phyloP scores from a whole-genome alignment of 495 filamentous ascomycete genomes.

The Amorphotheca resinae region DNA sequence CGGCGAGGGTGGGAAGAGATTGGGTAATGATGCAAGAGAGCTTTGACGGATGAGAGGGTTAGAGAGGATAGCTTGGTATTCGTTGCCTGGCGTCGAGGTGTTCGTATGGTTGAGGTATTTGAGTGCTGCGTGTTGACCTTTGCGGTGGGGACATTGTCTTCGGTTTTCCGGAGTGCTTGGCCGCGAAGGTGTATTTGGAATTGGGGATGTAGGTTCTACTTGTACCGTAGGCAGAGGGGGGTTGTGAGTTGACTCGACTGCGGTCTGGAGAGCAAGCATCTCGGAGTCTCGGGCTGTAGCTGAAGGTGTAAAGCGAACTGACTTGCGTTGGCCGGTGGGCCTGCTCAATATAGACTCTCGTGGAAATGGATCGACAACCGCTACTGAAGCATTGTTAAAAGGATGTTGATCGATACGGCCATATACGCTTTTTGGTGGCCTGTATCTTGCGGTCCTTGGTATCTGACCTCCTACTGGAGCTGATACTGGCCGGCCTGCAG shows the following conservation, averaged over 20 bases:
- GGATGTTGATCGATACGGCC: constrained; percentile 17
- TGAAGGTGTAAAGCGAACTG: constrained; percentile 15
- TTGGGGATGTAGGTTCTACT: neutral
- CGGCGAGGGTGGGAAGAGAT: neutral
- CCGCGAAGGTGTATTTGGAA: neutral
- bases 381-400: constrained; percentile 12
- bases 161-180: neutral
- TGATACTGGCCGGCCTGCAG: constrained; percentile 1
- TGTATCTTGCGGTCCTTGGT: constrained; percentile 18
- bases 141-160: constrained; percentile 1
- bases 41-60: neutral
- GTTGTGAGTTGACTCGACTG: constrained; percentile 2
- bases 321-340: neutral
- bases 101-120: constrained; percentile 1
- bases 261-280: constrained; percentile 6
- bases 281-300: constrained; percentile 14
- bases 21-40: neutral
- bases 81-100: constrained; percentile 1
- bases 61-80: neutral
- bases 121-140: neutral
- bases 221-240: constrained; percentile 1
- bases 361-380: neutral
- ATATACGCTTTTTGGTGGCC: constrained; percentile 19
- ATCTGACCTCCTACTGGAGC: constrained; percentile 3
- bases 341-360: neutral